Evolutionary conservation across 768 basidiomycete genomes (phyloP), one percentile per base, ranked within the genome.

Genomic region (Leucocoprinus sp.): DNA sequence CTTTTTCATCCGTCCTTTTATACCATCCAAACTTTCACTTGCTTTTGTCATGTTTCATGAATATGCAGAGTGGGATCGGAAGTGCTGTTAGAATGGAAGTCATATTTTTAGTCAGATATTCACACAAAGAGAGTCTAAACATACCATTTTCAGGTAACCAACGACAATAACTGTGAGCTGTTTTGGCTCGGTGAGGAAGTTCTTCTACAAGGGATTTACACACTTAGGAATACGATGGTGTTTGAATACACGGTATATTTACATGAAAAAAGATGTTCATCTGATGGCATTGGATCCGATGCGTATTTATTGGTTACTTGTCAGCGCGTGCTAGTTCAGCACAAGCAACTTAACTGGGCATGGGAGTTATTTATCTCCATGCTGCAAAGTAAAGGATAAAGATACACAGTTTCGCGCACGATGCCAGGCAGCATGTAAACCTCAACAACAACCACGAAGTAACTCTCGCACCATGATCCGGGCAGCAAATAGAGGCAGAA

Each of bases 171-270:
- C 9, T 22, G 22, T 24, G 1, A 8, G 9, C 15, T 7, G 9
- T 28, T 11, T n/a, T 23, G 37, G 17, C 18, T 28, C 18, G 44
- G 44, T 45, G 44, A 45, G 44, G 44, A 45, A 37, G 26, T 37
- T 37, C 44, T 37, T 38, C 36, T 27, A 37, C 44, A 38, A 38
- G 31, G 21, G 27, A 37, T 34, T 19, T 23, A 33, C 37, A 12
- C 33, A 31, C 29, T 40, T 33, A 24, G 17, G 17, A 8, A 1
- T n/a, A 11, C 14, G 14, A 38, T 15, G 15, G 15, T 29, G 9
- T 7, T 39, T n/a, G 37, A 21, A 3, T 40, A 46, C 45, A 46
- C 40, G 46, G 8, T 28, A 18, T n/a, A 22, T 22, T 23, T 11
- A 11, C 6, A 8, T 18, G 12, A 27, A 23, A 28, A 24, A 27